Evolutionary conservation across 306 rosid species (phyloP), one percentile per base, ranked within the genome.

Genomic region (Myrica gale): DNA sequence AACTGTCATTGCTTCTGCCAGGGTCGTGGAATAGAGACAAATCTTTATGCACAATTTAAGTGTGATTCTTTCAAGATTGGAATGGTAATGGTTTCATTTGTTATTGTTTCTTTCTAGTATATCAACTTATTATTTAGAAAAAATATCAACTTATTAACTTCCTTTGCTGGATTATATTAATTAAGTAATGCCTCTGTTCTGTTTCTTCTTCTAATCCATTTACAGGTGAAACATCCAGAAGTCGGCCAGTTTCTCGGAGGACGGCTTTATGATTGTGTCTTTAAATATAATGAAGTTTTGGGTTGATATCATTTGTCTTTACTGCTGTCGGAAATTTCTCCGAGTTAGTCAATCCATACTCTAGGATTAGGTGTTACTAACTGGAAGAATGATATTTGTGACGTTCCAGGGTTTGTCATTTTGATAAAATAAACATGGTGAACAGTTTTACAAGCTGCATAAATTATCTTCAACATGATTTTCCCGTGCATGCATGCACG

Each of bases 21-120:
- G 99, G 99, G 99, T 20, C 99, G 99, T 56, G 97, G 91, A 52
- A 92, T 95, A 70, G 97, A 92, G 86, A 90, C 97, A 62, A 95
- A 95, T 84, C 96, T 95, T 63, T 89, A 92, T 78, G 99, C 99
- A 37, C 97, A 85, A 70, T 95, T 95, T 16, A 90, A 83, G 84
- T 92, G 97, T 62, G 99, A 95, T 82, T 95, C 97, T 51, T 91
- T 92, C 47, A 95, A 95, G 85, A 92, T 95, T 75, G 99, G 99
- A 69, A 92, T 95, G 97, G 99, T 95, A 86, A 79, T 71, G 21
- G 74, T 78, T 58, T 48, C 41, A 17, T 4, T 55, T 15, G 69
- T 12, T 63, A 23, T 46, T 54, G 15, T 74, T 66, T 50, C 41
- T 60, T 52, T 26, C 17, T 44, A 19, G 52, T 56, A 47, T 48